Percentiles rank a stretch among this genome's conserved stretches.
Conservation (phyloP, 768 basidiomycete genomes). For the Mycena olivaceomarginata region DNA sequence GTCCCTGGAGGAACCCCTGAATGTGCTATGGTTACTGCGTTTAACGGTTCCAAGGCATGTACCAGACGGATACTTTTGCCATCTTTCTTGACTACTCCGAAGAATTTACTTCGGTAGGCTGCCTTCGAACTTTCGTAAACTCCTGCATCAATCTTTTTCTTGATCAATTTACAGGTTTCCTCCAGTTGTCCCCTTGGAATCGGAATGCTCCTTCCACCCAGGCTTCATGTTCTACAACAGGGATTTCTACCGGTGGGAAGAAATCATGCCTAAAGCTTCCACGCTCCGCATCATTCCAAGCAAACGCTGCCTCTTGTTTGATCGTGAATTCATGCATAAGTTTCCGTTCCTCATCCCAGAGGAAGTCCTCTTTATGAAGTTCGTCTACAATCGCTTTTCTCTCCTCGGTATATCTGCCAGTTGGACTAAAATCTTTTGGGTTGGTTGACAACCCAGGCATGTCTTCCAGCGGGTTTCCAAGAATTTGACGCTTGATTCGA, state of each 20-base stretch:
- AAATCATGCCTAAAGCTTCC: too few relatives aligned
- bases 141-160: conserved; percentile 44
- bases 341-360: conserved; percentile 52
- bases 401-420: too few relatives aligned
- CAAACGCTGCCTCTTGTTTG: too few relatives aligned
- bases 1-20: too few relatives aligned
- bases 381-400: too few relatives aligned
- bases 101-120: conserved; percentile 55
- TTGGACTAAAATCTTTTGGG: too few relatives aligned
- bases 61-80: conserved; percentile 48
- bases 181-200: conserved; percentile 41
- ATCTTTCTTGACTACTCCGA: conserved; percentile 52
- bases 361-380: conserved; percentile 44
- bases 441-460: too few relatives aligned
- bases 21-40: conserved; percentile 48
- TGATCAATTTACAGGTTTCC: conserved; percentile 43
- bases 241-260: conserved; percentile 39
- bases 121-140: conserved; percentile 15
- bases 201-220: conserved; percentile 46
- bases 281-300: too few relatives aligned
- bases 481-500: too few relatives aligned
- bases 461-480: too few relatives aligned
- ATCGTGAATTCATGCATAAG: conserved; percentile 45
- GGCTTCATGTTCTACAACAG: conserved; percentile 49
- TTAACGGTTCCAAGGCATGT: conserved; percentile 52